These are phyloP conservation scores for Thalassiosira pacifica DNA, from an alignment of 352 stramenopile genomes.

Conservation along the genomic window DNA sequence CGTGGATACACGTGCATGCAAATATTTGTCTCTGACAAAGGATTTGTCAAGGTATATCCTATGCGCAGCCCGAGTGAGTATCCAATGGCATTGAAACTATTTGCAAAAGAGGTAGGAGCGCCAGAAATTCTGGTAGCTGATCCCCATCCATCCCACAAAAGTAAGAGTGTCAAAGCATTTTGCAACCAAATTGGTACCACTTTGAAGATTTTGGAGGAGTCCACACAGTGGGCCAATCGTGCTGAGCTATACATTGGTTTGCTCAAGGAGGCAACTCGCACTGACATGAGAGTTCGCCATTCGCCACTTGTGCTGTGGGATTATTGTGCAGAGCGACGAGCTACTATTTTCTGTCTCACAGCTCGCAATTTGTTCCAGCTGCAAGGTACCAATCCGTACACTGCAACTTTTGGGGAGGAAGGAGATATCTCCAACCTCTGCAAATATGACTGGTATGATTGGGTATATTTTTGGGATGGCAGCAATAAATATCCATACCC, in stretches of 20 bases:
- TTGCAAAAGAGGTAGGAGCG: slow-evolving; percentile 64
- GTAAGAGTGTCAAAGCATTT: slow-evolving; percentile 28
- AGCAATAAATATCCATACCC: not conserved
- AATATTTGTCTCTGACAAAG: slow-evolving; percentile 63
- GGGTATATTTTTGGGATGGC: slow-evolving; percentile 24
- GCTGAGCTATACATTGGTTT: slow-evolving; percentile 59
- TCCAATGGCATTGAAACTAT: slow-evolving; percentile 34
- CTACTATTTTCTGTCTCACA: not conserved
- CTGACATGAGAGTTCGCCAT: slow-evolving; percentile 36
- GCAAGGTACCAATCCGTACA: not conserved
- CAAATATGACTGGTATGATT: slow-evolving; percentile 45
- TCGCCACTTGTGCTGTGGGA: slow-evolving; percentile 43
- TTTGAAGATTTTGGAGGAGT: slow-evolving; percentile 32
- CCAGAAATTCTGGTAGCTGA: slow-evolving; percentile 49
- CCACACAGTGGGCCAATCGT: slow-evolving; percentile 45
- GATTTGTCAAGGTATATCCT: slow-evolving; percentile 34
- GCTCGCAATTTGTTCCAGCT: not conserved
- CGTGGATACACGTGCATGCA: slow-evolving; percentile 54
- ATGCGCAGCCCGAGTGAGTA: slow-evolving; percentile 53
- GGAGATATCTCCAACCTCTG: slow-evolving; percentile 56
- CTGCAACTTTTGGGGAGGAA: slow-evolving; percentile 24
- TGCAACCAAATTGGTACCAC: slow-evolving; percentile 56
- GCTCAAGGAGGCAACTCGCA: slow-evolving; percentile 46
- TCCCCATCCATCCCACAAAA: slow-evolving; percentile 37
- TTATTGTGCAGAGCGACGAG: slow-evolving; percentile 50